These are phyloP conservation scores for Heritiera littoralis DNA, from an alignment of 345 rosid genomes.

Conservation along the genomic window DNA sequence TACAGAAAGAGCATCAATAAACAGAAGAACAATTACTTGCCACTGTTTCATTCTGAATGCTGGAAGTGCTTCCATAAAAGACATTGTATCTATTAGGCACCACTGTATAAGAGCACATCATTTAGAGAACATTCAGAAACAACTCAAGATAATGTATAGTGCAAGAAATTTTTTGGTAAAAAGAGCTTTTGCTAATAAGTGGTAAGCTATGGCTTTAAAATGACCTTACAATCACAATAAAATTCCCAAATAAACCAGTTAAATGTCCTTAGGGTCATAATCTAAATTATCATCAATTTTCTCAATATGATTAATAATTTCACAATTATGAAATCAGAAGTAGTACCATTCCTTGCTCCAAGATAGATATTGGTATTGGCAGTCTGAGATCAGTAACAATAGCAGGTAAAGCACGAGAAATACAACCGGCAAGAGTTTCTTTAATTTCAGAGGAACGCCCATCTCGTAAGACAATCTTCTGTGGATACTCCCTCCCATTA, in stretches of 20 bases:
- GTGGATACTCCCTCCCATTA: constrained; percentile 70
- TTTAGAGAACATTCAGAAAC: background rate
- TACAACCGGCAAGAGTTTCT: constrained; percentile 71
- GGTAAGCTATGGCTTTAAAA: background rate
- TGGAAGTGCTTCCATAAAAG: constrained; percentile 72
- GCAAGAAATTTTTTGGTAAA: background rate
- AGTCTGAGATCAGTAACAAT: constrained; percentile 66
- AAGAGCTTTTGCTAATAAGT: background rate
- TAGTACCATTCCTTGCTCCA: constrained; percentile 81
- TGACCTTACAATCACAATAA: background rate
- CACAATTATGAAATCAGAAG: constrained; percentile 18
- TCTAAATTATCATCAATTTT: constrained; percentile 13
- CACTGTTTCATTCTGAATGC: constrained; percentile 68
- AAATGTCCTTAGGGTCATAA: constrained; percentile 12
- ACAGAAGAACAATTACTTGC: constrained; percentile 74
- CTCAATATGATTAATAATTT: background rate
- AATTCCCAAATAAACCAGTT: background rate
- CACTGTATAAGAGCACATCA: constrained; percentile 42
- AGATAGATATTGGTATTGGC: constrained; percentile 59
- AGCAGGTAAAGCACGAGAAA: constrained; percentile 79
- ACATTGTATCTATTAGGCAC: constrained; percentile 75
- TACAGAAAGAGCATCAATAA: constrained; percentile 77
- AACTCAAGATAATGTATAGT: background rate
- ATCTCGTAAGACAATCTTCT: constrained; percentile 50
- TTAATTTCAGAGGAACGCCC: constrained; percentile 87